Evolutionary conservation across 345 rosid species (phyloP).

Genomic region (Salix dunnii): DNA sequence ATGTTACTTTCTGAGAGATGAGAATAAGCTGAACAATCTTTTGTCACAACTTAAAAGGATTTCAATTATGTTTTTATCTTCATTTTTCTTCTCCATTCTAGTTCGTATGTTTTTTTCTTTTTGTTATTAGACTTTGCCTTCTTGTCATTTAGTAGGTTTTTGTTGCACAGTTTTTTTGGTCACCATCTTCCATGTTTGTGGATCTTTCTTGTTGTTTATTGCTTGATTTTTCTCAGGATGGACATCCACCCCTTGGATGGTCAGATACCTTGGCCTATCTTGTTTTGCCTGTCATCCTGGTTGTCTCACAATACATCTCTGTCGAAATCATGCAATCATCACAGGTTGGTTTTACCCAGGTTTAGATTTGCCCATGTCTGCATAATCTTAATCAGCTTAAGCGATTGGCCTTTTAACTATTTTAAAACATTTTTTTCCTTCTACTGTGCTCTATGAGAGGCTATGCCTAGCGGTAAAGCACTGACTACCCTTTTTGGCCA

Average conservation of each 20-base stretch:
- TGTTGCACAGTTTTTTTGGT: neutral
- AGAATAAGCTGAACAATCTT: neutral
- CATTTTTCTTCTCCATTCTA: neutral
- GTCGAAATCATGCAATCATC: constrained; percentile 86
- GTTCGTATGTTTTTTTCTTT: neutral
- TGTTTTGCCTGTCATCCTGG: constrained; percentile 69
- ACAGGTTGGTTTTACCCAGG: constrained; percentile 48
- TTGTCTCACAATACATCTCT: constrained; percentile 75
- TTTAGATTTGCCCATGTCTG: neutral
- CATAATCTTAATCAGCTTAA: neutral
- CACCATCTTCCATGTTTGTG: neutral
- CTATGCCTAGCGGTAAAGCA: neutral
- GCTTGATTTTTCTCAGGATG: constrained; percentile 53
- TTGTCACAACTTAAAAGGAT: neutral
- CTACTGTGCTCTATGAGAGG: neutral
- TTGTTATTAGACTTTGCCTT: neutral
- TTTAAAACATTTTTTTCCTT: neutral
- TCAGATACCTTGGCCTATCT: constrained; percentile 86
- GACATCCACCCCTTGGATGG: constrained; percentile 99
- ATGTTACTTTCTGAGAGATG: neutral
- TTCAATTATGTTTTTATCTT: neutral
- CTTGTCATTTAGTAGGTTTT: neutral
- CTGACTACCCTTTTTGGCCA: neutral
- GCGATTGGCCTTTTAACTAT: neutral
- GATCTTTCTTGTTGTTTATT: neutral